Conservation (phyloP, 2,329 filamentous ascomycete species). For the Rutstroemia sp. region DNA sequence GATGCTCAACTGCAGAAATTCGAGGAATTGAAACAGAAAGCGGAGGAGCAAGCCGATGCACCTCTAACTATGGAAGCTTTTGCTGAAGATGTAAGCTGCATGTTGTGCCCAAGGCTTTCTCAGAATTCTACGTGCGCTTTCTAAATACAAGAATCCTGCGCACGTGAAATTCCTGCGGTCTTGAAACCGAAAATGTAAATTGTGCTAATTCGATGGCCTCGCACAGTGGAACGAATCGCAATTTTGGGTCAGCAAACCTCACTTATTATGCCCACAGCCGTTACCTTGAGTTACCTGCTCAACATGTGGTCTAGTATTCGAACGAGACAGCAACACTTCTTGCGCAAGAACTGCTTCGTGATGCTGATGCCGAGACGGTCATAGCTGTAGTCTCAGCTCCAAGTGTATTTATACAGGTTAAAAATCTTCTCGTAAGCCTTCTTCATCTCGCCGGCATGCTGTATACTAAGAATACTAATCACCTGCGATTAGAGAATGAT, state of each 20-base stretch:
- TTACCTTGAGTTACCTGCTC: neutral
- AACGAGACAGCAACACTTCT: constrained; percentile 60
- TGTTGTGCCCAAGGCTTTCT: no score
- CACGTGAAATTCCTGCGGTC: neutral
- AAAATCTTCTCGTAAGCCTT: constrained; percentile 44
- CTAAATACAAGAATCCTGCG: neutral
- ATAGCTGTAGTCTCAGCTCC: constrained; percentile 69
- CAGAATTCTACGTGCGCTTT: neutral
- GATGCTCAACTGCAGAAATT: constrained; percentile 60
- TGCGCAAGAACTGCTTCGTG: constrained; percentile 58
- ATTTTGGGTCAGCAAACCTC: constrained; percentile 58
- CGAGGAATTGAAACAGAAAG: constrained; percentile 55
- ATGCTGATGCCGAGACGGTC: constrained; percentile 45
- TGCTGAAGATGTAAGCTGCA: constrained; percentile 47
- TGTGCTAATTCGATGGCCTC: neutral
- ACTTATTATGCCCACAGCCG: neutral
- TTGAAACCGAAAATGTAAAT: neutral
- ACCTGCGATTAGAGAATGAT: constrained; percentile 10
- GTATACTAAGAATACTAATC: no score
- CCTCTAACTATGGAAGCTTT: constrained; percentile 60
- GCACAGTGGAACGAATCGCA: constrained; percentile 66
- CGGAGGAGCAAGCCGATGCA: constrained; percentile 43
- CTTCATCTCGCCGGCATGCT: no score
- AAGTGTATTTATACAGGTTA: constrained; percentile 69
- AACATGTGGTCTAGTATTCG: constrained; percentile 46